Base-by-base conservation (phyloP, 108 stramenopile genomes). In the Tribonema minus region DNA sequence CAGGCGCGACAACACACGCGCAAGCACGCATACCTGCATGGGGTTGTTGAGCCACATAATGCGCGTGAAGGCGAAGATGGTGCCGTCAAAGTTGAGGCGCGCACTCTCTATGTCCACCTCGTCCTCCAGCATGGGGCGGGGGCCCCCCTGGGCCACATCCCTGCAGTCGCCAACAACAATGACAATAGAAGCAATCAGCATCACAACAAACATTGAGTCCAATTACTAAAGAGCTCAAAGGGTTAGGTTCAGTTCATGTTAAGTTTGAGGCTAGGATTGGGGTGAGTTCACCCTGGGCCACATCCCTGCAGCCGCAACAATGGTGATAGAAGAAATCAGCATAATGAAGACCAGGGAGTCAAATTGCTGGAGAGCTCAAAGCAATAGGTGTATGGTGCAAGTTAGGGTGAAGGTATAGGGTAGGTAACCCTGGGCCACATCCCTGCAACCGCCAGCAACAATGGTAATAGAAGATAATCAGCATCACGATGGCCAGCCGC, bases 21-120 rank as follows among this genome's bases (percentile, higher is more conserved):
- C n/a, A n/a, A n/a, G n/a, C n/a, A n/a, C n/a, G n/a, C n/a, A n/a
- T 54, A 20, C 70, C 39, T 26, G 3, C 25, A 28, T 40, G n/a
- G 72, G 64, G 29, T 64, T 58, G 35, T 58, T 63, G 32, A 74
- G 39, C 81, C 81, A 82, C 72, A 82, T 75, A 23, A 74, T 82
- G 32, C 54, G 60, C 3, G 81, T 82, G 64, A 82, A 82, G 29
- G 71, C 6, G 23, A 75, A 65, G 4, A 82, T 67, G 20, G 81
- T 74, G 66, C 73, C 64, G 59, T 74, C 72, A 37, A 67, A 82
- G 63, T 82, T 74, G 37, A 82, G 23, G 15, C 64, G n/a, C 2
- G 72, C 66, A 29, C 67, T 67, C 62, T 75, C 64, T 59, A 65
- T 62, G 31, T 75, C 46, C 58, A 68, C 73, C 81, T 76, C 67